Evolutionary conservation across 1,284 basidiomycete species (phyloP), one percentile per base, ranked within the genome.

Genomic region (Ceratobasidium sp.): DNA sequence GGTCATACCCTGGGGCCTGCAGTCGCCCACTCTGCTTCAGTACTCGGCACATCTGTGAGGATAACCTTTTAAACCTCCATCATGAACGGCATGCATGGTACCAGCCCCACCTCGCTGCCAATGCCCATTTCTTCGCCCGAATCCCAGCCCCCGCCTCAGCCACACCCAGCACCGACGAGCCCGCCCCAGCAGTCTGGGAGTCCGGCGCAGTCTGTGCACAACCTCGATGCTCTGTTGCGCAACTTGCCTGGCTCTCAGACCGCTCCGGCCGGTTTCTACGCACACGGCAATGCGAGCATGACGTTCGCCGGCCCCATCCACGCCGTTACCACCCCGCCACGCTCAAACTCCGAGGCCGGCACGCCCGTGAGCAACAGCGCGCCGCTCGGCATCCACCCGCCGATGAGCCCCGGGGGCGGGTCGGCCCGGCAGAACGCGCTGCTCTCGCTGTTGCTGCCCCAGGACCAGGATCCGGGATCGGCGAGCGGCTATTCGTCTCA

Each of bases 201-300:
- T 18, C 64, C 64, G 21, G 36, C 64, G 18, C 49, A 54, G 0
- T 67, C 64, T 14, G 53, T 67, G 36, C 64, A 56, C 51, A 56
- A 86, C 73, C 83, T 88, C 75, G 87, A 88, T 74, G 84, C 85
- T 75, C 82, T 88, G 51, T 86, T 88, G 76, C 84, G 86, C 76
- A 83, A 85, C 75, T 77, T 88, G 76, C 53, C 63, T 77, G 44
- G 44, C 8, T 2, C 25, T 77, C 71, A 78, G 79, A 76, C 79
- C 78, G 79, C 60, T 77, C 81, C 63, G 75, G 77, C 46, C 79
- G 82, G 72, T 78, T 80, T 40, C 79, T 67, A 80, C 76, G 83
- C 83, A 74, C 83, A 84, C 75, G 80, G 85, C 75, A 79, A 85
- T 74, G 51, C 64, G 23, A 67, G 64, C 28, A 67, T 67, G 64